A percentile compares a stretch with the other conserved stretches of the same genome.
Evolutionary conservation across 768 basidiomycete species (phyloP).

Genomic region (Boletellus sp.): DNA sequence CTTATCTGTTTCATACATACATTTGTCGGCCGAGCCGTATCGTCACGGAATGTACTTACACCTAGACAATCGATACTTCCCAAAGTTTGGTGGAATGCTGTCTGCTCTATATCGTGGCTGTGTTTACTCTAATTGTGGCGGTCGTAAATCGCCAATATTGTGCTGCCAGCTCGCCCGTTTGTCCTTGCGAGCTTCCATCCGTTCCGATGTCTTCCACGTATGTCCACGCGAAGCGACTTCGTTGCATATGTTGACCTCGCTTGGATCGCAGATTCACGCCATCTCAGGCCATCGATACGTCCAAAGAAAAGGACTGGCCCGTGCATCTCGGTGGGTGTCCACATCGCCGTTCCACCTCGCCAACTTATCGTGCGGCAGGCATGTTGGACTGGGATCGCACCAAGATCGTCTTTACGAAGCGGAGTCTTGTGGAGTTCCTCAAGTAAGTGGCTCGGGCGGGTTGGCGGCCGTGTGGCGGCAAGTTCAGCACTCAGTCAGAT

Average conservation of each 20-base stretch:
- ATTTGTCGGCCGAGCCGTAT: conserved; percentile 14
- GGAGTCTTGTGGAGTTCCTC: conserved; percentile 71
- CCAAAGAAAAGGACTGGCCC: conserved; percentile 73
- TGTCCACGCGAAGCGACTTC: conserved; percentile 4
- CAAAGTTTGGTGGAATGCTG: background rate
- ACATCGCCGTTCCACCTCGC: background rate
- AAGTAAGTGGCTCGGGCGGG: conserved; percentile 43
- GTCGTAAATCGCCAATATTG: no score
- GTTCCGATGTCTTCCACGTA: conserved; percentile 26
- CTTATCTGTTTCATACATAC: conserved; percentile 2
- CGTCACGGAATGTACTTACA: conserved; percentile 1
- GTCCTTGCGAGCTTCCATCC: background rate
- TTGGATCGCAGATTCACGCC: conserved; percentile 50
- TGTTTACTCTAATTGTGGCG: no score
- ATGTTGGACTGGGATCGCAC: conserved; percentile 81
- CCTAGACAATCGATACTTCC: background rate
- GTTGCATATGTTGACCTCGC: background rate
- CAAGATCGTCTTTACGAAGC: conserved; percentile 76
- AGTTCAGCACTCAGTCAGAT: conserved; percentile 43
- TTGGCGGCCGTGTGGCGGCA: conserved; percentile 7
- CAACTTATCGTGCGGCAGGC: conserved; percentile 36
- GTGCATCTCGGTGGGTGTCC: conserved; percentile 52
- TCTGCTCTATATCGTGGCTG: no score
- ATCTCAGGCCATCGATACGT: conserved; percentile 50
- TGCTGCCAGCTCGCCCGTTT: background rate